Evolutionary conservation across 768 basidiomycete genomes (phyloP).

Genomic region (Flagelloscypha sp.): DNA sequence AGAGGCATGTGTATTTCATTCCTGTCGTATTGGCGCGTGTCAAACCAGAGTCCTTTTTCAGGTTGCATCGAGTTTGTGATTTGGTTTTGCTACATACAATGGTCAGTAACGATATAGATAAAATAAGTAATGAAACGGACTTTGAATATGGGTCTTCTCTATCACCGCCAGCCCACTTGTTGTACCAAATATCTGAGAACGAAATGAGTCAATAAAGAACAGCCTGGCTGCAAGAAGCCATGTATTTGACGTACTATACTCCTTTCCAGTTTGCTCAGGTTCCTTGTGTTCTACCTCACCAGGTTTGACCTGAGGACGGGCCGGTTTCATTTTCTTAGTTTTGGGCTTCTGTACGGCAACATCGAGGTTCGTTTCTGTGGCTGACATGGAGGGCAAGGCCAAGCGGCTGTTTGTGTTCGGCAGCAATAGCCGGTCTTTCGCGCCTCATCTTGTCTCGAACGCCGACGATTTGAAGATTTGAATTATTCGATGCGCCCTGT

Average conservation of each 20-base stretch:
- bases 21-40: constrained; percentile 93
- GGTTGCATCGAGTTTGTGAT: constrained; percentile 85
- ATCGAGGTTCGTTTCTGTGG: constrained; percentile 5
- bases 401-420: too few relatives aligned
- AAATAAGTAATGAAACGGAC: constrained; percentile 34
- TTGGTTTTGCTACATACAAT: constrained; percentile 67
- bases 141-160: constrained; percentile 94
- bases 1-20: constrained; percentile 89
- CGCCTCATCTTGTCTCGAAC: too few relatives aligned
- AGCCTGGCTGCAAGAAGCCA: neutral
- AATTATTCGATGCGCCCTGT: too few relatives aligned
- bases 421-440: too few relatives aligned
- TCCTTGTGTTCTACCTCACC: constrained; percentile 89
- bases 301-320: constrained; percentile 86
- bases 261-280: constrained; percentile 86
- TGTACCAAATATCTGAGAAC: constrained; percentile 86
- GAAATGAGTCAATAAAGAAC: constrained; percentile 9
- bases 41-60: constrained; percentile 83
- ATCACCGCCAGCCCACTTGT: constrained; percentile 99
- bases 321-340: constrained; percentile 68
- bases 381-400: too few relatives aligned
- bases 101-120: constrained; percentile 6
- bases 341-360: constrained; percentile 15
- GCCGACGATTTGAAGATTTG: too few relatives aligned
- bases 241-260: constrained; percentile 75